Evolutionary conservation across 2,329 filamentous ascomycete species (phyloP), one percentile per base, ranked within the genome.

Genomic region (Aspergillus neoniger): DNA sequence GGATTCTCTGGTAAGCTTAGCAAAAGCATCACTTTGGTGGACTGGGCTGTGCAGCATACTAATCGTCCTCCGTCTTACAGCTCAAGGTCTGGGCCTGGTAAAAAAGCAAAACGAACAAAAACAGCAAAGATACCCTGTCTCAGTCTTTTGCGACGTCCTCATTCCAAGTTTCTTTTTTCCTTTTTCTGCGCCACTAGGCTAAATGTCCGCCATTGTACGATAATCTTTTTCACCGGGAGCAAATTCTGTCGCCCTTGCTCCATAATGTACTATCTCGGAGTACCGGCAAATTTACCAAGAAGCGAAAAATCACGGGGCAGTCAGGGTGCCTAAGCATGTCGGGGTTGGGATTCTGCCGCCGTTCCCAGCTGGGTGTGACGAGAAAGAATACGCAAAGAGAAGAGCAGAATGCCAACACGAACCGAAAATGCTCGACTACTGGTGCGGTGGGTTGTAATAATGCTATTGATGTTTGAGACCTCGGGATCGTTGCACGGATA

Each of bases 21-120:
- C 47, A 7, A 8, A 21, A 41, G 19, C 21, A 21, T 23, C 23
- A 10, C 5, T 50, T 10, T 23, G n/a, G 14, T 28, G 19, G 17
- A 43, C 43, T 25, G 48, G 9, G 17, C 6, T 12, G 3, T 12
- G 25, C 48, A 28, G 47, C 12, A 28, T 60, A 49, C 65, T 68
- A 60, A 68, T 48, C 5, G 19, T 23, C 49, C 51, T 57, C 38
- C 41, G 38, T 47, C 23, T 28, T 73, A 62, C 65, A 93, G 91
- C 88, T 94, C 78, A 93, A 92, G 86, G 88, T 94, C 77, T 94
- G 91, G 91, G 91, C 91, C 65, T 92, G 90, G 82, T 91, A 89
- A 72, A 69, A 50, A 56, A 49, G 30, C 53, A 57, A 54, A 60
- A 61, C 44, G 58, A 65, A 65, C 63, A 66, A 65, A 62, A 68